Base-by-base conservation (phyloP, 257 asterid genomes). In the Nemophila menziesii region DNA sequence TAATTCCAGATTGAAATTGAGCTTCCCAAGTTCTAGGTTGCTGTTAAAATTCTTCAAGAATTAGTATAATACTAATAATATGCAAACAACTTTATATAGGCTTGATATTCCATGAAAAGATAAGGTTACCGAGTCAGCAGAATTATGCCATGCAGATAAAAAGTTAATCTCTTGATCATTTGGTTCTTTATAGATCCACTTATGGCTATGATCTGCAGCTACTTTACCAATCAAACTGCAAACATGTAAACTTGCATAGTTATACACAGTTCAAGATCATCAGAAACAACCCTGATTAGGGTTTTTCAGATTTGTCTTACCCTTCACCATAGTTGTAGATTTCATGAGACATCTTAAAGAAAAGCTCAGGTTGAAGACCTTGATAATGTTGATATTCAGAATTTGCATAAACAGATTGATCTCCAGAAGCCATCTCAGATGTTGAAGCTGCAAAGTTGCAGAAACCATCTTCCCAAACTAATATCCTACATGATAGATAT, bases 321-420 rank as follows among this genome's bases (percentile, higher is more conserved):
- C 99, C 96, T 75, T 90, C 99, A 45, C 96, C 99, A 60, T 85
- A 90, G 66, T 85, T 90, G 84, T 90, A 90, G 68, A 90, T 85
- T 81, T 90, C 99, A 68, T 90, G 99, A 18, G 99, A 90, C 99
- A 90, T 90, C 72, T 90, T 90, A 84, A 90, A 90, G 79, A 90
- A 90, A 3, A 90, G 77, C 48, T 90, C 96, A 39, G 99, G 96
- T 50, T 85, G 96, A 17, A 90, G 68, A 9, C 94, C 98, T 54
- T 77, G 87, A 51, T 69, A 67, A 16, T 70, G 85, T 39, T 77
- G 87, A 48, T 73, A 64, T 18, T 76, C 75, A 44, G 61, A 71
- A 56, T 58, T 55, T 10, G 64, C 72, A 26, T 58, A 58, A 14
- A 43, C 64, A 12, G 90, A 63, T 16, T 67, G 79, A 4, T 68